These are phyloP conservation scores for Podaxis pistillaris DNA, from an alignment of 768 basidiomycete genomes.

Conservation along the genomic window DNA sequence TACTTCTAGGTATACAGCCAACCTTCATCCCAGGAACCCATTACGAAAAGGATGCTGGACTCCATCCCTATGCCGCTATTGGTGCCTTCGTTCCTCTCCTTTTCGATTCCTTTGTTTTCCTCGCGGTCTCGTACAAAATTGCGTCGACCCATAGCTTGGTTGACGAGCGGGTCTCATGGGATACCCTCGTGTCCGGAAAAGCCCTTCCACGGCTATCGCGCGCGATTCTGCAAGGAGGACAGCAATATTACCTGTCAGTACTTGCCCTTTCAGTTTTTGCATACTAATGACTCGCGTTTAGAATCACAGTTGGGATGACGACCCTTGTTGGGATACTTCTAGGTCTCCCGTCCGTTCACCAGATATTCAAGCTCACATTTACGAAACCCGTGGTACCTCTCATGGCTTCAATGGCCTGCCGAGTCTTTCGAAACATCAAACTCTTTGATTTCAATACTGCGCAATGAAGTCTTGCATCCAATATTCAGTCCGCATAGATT, in stretches of 20 bases:
- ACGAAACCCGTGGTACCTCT: not conserved
- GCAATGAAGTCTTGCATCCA: not conserved
- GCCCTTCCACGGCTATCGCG: slow-evolving; percentile 23
- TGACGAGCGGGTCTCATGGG: slow-evolving; percentile 12
- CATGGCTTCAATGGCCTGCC: not conserved
- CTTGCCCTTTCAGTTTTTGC: not conserved
- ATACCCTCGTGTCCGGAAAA: slow-evolving; percentile 20
- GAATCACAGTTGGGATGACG: not conserved
- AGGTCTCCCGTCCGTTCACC: not conserved
- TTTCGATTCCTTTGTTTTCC: slow-evolving; percentile 32
- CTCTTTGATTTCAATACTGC: not conserved
- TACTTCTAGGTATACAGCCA: slow-evolving; percentile 21
- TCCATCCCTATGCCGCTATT: slow-evolving; percentile 23
- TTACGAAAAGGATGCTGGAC: slow-evolving; percentile 25
- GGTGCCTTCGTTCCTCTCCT: slow-evolving; percentile 23
- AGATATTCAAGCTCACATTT: not conserved
- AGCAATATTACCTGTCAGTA: slow-evolving; percentile 33
- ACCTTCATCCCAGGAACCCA: slow-evolving; percentile 27
- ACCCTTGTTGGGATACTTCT: not conserved
- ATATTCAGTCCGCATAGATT: not conserved
- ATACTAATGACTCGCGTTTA: not conserved
- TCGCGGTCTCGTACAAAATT: slow-evolving; percentile 30
- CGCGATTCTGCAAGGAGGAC: slow-evolving; percentile 28
- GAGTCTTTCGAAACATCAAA: not conserved
- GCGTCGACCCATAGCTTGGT: slow-evolving; percentile 18